Evolutionary conservation across 345 rosid species (phyloP), one percentile per base, ranked within the genome.

Genomic region (Gossypium rotundifolium): DNA sequence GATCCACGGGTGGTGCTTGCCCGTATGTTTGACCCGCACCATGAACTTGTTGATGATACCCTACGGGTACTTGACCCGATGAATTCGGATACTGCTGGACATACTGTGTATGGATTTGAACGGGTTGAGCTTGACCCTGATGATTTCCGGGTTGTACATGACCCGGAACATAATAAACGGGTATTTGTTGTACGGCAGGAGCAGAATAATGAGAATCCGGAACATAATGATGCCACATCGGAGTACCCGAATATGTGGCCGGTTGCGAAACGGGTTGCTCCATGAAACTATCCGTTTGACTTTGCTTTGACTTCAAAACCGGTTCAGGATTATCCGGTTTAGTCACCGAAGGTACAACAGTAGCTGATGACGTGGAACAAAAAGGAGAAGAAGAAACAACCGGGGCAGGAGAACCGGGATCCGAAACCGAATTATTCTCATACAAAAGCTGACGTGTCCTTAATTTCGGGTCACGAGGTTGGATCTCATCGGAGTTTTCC

Each of bases 381-480:
- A 82, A 92, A 49, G 91, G 89, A 9, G 95, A 89, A 25, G 95
- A 89, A 25, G 93, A 85, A 72, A 88, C 71, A 48, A 86, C 87
- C 3, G 91, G 95, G 54, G 87, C 93, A 2, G 94, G 98, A n/a
- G 98, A 92, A 70, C 97, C 98, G 23, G 98, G 96, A 73, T 94
- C 98, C 45, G 98, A 89, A n/a, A 85, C 83, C 49, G 93, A 85
- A 13, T 87, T 79, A 23, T 78, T 85, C 17, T 92, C 98, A 11
- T 82, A 77, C 74, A 87, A 13, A 48, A 73, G n/a, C 9, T 49
- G 63, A 17, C 88, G 85, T 61, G 78, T 57, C 83, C 80, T 92
- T 49, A 65, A 53, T 75, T 82, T 90, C 42, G 85, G 83, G 53
- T 94, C 95, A 17, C 87, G 91, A 54, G 80, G 68, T 51, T 79